Percentiles rank a stretch among this genome's conserved stretches.
phyloP scores from a whole-genome alignment of 2,329 filamentous ascomycete genomes.

The Botryotinia narcissicola region DNA sequence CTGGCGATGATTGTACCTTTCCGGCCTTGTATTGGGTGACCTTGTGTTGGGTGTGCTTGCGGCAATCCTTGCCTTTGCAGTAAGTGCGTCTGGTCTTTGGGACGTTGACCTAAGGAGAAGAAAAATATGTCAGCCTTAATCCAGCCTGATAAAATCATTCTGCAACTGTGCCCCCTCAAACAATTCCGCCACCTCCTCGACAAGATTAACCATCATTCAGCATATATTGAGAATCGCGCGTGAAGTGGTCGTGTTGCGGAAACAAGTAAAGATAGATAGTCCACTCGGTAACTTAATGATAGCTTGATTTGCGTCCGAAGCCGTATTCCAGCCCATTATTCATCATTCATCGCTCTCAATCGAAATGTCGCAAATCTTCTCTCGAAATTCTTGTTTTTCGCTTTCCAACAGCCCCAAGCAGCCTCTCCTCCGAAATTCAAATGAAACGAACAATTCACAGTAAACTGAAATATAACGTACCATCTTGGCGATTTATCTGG shows the following conservation, averaged over 20 bases:
- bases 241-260: neutral
- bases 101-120: conserved; percentile 75
- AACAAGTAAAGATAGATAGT: neutral
- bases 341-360: neutral
- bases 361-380: conserved; percentile 15
- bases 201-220: neutral
- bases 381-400: neutral
- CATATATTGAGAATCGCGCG: neutral
- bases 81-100: conserved; percentile 97
- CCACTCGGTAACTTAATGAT: neutral
- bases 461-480: conserved; percentile 26
- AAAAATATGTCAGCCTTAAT: conserved; percentile 14
- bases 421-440: neutral
- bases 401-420: neutral
- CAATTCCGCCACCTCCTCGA: neutral
- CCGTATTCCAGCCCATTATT: neutral
- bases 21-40: conserved; percentile 97
- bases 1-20: conserved; percentile 58
- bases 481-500: conserved; percentile 32
- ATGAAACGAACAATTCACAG: neutral
- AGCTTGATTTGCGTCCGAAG: neutral
- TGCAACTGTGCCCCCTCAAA: neutral
- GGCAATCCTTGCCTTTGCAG: conserved; percentile 95
- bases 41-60: conserved; percentile 87
- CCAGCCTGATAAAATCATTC: neutral